Percentiles rank a stretch among this genome's conserved stretches.
phyloP scores from a whole-genome alignment of 345 rosid species.

The Alliaria petiolata region DNA sequence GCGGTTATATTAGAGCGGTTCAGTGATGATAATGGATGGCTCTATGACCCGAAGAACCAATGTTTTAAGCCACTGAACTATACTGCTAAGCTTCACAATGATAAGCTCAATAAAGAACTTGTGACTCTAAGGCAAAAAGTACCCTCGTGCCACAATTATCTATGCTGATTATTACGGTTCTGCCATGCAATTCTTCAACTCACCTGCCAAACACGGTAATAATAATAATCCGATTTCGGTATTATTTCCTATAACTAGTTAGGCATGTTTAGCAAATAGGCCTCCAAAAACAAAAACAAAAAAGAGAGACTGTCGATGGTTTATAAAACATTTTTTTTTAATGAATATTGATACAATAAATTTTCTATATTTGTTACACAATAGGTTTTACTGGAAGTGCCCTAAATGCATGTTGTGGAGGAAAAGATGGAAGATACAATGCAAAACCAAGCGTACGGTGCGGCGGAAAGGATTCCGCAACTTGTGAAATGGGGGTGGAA shows the following conservation, averaged over 20 bases:
- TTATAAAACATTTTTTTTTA: neutral
- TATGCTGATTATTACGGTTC: conserved; percentile 6
- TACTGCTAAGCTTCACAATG: neutral
- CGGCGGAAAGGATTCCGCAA: neutral
- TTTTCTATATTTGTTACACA: neutral
- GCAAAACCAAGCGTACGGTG: neutral
- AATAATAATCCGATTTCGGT: neutral
- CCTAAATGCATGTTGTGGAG: conserved; percentile 1
- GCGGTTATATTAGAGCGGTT: neutral
- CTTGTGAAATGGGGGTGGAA: neutral
- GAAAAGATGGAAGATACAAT: neutral
- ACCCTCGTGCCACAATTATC: neutral
- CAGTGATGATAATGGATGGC: neutral
- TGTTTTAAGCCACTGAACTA: neutral
- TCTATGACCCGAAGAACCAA: neutral
- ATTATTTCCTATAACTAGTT: neutral
- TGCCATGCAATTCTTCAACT: neutral
- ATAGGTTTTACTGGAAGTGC: conserved; percentile 1
- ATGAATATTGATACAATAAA: neutral
- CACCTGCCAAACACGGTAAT: neutral
- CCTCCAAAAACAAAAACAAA: neutral
- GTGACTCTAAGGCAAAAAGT: too few species aligned
- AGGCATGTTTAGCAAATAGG: neutral
- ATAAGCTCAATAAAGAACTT: neutral
- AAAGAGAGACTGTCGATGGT: neutral